Conservation (phyloP, 164 flowering plant genomes). For the Vitis labrusca region DNA sequence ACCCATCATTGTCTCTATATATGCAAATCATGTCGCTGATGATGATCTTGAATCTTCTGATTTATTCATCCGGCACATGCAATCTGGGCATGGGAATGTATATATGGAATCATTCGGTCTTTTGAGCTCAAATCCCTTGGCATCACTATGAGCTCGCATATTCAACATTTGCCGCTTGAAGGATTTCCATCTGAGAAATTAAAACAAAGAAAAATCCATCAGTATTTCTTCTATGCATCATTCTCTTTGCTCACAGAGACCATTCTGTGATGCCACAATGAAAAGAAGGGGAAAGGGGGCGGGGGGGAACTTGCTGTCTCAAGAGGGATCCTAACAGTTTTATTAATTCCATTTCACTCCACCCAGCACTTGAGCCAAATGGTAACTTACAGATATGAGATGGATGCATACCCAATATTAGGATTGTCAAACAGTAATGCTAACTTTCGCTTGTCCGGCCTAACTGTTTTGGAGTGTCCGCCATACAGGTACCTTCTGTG, state of each 20-base stretch:
- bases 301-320: no score
- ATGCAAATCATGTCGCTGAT: slow-evolving; percentile 39
- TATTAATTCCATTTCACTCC: neutral
- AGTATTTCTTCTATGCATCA: neutral
- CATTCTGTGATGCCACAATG: no score
- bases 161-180: slow-evolving; percentile 84
- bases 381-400: neutral
- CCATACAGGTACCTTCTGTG: slow-evolving; percentile 82
- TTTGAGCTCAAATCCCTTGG: slow-evolving; percentile 79
- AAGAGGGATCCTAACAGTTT: no score
- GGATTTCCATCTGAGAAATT: slow-evolving; percentile 71
- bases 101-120: slow-evolving; percentile 82
- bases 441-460: slow-evolving; percentile 88
- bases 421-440: slow-evolving; percentile 82
- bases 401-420: slow-evolving; percentile 63
- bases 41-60: slow-evolving; percentile 51
- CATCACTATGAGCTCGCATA: slow-evolving; percentile 81
- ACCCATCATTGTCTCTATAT: slow-evolving; percentile 2
- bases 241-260: no score
- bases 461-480: slow-evolving; percentile 92
- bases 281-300: no score
- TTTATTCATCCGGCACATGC: slow-evolving; percentile 75
- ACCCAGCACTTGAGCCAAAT: neutral
- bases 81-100: slow-evolving; percentile 90
- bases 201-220: neutral